phyloP scores from a whole-genome alignment of 495 filamentous ascomycete genomes.

The Immersiella caudata region DNA sequence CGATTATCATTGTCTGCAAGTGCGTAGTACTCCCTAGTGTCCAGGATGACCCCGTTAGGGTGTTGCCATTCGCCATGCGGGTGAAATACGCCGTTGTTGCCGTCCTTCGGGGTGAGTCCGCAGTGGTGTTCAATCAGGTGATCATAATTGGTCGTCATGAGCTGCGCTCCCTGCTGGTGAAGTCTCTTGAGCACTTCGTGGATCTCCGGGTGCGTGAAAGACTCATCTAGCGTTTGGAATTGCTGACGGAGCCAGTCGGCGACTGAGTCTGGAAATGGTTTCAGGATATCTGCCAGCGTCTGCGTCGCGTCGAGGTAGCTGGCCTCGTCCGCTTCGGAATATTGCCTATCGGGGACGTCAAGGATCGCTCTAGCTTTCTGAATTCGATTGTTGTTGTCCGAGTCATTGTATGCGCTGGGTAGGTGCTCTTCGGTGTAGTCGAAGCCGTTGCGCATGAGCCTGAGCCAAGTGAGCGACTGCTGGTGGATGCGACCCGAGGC shows the following conservation, averaged over 20 bases:
- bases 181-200: slow-evolving; percentile 2
- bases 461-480: background rate
- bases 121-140: slow-evolving; percentile 3
- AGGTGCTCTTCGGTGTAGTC: slow-evolving; percentile 4
- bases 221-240: slow-evolving; percentile 4
- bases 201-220: slow-evolving; percentile 1
- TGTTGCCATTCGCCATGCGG: slow-evolving; percentile 7
- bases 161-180: slow-evolving; percentile 4
- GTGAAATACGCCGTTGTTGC: background rate
- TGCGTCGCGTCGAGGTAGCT: slow-evolving; percentile 6
- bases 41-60: background rate
- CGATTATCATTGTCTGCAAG: background rate
- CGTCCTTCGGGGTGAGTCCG: background rate
- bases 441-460: slow-evolving; percentile 11
- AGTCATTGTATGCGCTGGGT: slow-evolving; percentile 7
- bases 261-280: background rate
- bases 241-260: background rate
- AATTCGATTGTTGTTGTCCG: slow-evolving; percentile 1
- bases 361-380: slow-evolving; percentile 1
- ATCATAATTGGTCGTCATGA: slow-evolving; percentile 1
- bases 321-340: slow-evolving; percentile 7
- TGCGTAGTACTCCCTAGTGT: slow-evolving; percentile 11
- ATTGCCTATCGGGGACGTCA: slow-evolving; percentile 7
- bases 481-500: slow-evolving; percentile 10
- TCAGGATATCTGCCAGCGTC: slow-evolving; percentile 10